phyloP scores from a whole-genome alignment of 2,329 filamentous ascomycete genomes.

The Xylaria digitata region DNA sequence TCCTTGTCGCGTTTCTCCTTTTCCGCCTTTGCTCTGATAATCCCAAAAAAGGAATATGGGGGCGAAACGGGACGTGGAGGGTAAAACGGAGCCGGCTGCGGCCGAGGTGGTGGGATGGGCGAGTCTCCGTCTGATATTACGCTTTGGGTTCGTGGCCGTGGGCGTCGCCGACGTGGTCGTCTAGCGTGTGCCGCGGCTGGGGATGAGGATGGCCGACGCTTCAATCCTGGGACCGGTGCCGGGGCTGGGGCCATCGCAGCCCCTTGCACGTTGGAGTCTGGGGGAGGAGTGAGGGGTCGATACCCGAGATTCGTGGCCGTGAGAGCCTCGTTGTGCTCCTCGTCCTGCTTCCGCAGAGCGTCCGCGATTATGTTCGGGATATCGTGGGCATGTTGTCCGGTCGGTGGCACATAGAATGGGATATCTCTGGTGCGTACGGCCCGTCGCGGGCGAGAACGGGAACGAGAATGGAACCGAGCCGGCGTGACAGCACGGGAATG shows the following conservation, averaged over 20 bases:
- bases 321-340: constrained; percentile 20
- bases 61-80: constrained; percentile 11
- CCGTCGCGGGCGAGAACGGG: constrained; percentile 24
- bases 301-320: constrained; percentile 9
- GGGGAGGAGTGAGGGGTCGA: constrained; percentile 23
- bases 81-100: constrained; percentile 12
- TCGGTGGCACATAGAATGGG: constrained; percentile 28
- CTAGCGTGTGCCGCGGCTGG: constrained; percentile 25
- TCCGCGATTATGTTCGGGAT: constrained; percentile 30
- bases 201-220: constrained; percentile 28
- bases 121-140: constrained; percentile 12
- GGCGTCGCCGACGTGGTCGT: constrained; percentile 27
- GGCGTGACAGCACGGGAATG: constrained; percentile 9
- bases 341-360: constrained; percentile 24
- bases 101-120: constrained; percentile 29
- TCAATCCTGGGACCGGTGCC: neutral
- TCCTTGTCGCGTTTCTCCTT: constrained; percentile 16
- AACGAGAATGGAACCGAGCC: constrained; percentile 16
- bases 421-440: constrained; percentile 21
- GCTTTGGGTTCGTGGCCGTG: constrained; percentile 17
- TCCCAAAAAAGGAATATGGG: constrained; percentile 25
- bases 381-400: constrained; percentile 15
- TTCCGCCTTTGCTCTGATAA: constrained; percentile 20
- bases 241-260: neutral
- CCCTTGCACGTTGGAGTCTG: constrained; percentile 5